Base-by-base conservation (phyloP, 495 filamentous ascomycete species). In the Penicillium riverlandense region DNA sequence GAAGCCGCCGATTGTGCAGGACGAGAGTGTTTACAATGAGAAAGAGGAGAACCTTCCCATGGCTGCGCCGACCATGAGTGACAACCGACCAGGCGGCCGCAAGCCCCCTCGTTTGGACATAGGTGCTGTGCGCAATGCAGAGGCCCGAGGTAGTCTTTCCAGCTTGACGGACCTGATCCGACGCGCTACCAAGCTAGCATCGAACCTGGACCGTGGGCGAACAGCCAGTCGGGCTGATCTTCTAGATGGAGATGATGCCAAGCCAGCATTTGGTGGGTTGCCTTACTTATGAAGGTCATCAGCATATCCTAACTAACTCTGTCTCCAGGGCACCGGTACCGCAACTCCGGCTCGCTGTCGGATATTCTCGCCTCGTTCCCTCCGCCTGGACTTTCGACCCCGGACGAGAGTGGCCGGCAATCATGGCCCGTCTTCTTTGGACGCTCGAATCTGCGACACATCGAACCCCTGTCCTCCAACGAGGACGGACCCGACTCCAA, bases 321-420 rank as follows among this genome's bases (percentile, higher is more conserved):
- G 11, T 38, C 8, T 47, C 31, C 31, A 62, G 58, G 52, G 22
- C 33, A 55, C 15, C 61, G 72, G 35, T 50, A 40, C n/a, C 53
- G 63, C 36, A 57, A 62, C n/a, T 78, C 75, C 4, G 78, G 76
- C 63, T 77, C 90, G 52, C 72, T 98, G 35, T 90, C 88, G 11
- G 90, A 95, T 55, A 96, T 96, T 58, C 74, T 98, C 6, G 85
- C 86, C 10, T 86, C 89, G 11, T 98, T 98, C 47, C 92, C 92
- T 10, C 85, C 90, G 9, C 90, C 92, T 6, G 80, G 77, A 5
- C 70, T 80, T 6, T 71, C 72, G 7, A 81, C 75, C 6, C 79
- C 78, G 13, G 74, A 60, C 15, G 22, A 22, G 22, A 22, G 2
- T 22, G 56, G 47, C 35, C 63, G 52, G 28, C 53, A 58, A 11